A percentile compares a stretch with the other conserved stretches of the same genome.
phyloP scores from a whole-genome alignment of 2,329 filamentous ascomycete genomes.

The Coniella lustricola region DNA sequence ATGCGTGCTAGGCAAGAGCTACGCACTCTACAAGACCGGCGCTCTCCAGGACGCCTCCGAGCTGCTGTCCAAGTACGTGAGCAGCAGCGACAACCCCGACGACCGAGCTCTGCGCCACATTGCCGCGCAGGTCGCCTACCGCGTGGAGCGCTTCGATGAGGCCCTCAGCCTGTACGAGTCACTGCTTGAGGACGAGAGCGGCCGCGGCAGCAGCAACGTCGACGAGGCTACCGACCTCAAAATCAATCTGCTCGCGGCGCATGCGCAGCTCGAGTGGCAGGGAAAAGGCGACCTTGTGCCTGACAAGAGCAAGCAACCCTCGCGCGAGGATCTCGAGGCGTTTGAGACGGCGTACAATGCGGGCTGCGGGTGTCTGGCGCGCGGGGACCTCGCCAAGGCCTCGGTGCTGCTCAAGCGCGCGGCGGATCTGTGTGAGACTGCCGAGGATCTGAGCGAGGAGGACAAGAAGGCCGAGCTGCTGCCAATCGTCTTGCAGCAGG shows the following conservation, averaged over 20 bases:
- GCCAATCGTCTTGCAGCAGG: conserved; percentile 69
- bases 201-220: conserved; percentile 35
- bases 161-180: conserved; percentile 57
- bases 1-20: conserved; percentile 65
- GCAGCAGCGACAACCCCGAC: not conserved
- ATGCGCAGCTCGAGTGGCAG: conserved; percentile 67
- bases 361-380: conserved; percentile 65
- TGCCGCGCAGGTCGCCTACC: conserved; percentile 63
- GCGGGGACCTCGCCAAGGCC: conserved; percentile 58
- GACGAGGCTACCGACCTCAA: conserved; percentile 67
- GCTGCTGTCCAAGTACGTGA: conserved; percentile 25
- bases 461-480: conserved; percentile 69
- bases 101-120: conserved; percentile 41
- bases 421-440: conserved; percentile 61
- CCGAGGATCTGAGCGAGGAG: conserved; percentile 65
- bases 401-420: conserved; percentile 63
- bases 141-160: conserved; percentile 64
- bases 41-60: conserved; percentile 56
- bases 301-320: conserved; percentile 47
- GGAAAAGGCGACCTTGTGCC: conserved; percentile 44
- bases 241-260: conserved; percentile 67
- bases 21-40: conserved; percentile 77
- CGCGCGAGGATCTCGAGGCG: conserved; percentile 58
- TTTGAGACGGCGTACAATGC: conserved; percentile 81
- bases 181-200: conserved; percentile 39